phyloP scores from a whole-genome alignment of 306 rosid genomes.

The Dalbergia cultrata region DNA sequence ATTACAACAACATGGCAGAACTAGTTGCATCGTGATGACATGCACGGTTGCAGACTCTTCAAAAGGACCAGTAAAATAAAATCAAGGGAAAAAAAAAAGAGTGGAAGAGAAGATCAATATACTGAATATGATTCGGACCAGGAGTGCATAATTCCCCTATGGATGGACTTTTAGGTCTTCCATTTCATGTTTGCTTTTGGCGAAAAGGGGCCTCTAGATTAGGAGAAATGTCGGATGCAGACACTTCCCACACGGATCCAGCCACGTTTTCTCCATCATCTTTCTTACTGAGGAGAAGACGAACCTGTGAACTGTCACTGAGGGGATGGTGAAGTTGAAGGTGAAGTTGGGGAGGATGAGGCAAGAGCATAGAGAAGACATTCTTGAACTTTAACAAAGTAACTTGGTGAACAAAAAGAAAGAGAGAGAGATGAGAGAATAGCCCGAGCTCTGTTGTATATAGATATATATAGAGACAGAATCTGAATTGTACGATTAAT shows the following conservation, averaged over 20 bases:
- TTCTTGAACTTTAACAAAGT: conserved; percentile 40
- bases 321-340: background rate
- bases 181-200: conserved; percentile 27
- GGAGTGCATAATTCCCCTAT: conserved; percentile 83
- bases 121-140: conserved; percentile 68
- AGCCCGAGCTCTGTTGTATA: background rate
- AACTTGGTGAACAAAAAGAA: conserved; percentile 5
- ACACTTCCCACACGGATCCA: conserved; percentile 35
- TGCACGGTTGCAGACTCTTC: conserved; percentile 42
- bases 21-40: conserved; percentile 14
- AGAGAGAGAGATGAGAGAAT: conserved; percentile 26
- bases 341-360: conserved; percentile 20
- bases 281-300: conserved; percentile 12
- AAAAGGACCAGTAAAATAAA: conserved; percentile 10
- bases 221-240: conserved; percentile 25
- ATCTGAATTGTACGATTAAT: background rate
- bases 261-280: conserved; percentile 14
- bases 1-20: conserved; percentile 4
- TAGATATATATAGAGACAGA: conserved; percentile 27
- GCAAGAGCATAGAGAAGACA: conserved; percentile 45
- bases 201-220: conserved; percentile 26
- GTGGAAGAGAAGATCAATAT: background rate
- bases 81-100: conserved; percentile 3
- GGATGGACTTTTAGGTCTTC: conserved; percentile 43
- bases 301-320: conserved; percentile 15